Evolutionary conservation across 768 basidiomycete species (phyloP).

Genomic region (Mycena rosella): DNA sequence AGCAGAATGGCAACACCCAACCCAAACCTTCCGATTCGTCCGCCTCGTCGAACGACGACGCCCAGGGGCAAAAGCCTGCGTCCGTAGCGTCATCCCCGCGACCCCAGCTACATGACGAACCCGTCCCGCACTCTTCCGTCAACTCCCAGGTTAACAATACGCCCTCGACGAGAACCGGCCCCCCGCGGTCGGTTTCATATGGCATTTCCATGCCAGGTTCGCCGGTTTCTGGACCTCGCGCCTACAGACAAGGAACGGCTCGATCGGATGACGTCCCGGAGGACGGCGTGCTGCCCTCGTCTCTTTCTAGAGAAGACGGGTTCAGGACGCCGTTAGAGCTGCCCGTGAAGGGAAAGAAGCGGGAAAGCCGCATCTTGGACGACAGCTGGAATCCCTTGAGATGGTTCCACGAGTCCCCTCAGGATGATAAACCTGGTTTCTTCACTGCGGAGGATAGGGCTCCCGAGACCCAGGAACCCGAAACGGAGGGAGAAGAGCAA

Average conservation of each 20-base stretch:
- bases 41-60: not conserved
- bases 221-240: constrained; percentile 44
- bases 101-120: constrained; percentile 24
- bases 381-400: constrained; percentile 67
- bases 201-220: constrained; percentile 67
- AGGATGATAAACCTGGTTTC: constrained; percentile 56
- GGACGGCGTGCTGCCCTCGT: constrained; percentile 25
- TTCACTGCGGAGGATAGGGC: constrained; percentile 20
- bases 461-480: constrained; percentile 14
- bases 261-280: constrained; percentile 28
- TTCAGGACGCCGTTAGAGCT: constrained; percentile 37
- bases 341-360: constrained; percentile 65
- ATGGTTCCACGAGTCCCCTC: constrained; percentile 67
- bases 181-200: constrained; percentile 79
- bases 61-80: no score
- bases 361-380: constrained; percentile 61
- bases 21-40: not conserved
- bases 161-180: constrained; percentile 77
- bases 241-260: constrained; percentile 44
- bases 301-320: constrained; percentile 41
- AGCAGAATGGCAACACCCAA: constrained; percentile 14
- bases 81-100: constrained; percentile 15
- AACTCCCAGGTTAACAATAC: constrained; percentile 44
- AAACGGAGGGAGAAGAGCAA: constrained; percentile 26
- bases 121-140: constrained; percentile 43